Conservation (phyloP, 1,139 yeast genomes). For the Suhomyces coccinellae region DNA sequence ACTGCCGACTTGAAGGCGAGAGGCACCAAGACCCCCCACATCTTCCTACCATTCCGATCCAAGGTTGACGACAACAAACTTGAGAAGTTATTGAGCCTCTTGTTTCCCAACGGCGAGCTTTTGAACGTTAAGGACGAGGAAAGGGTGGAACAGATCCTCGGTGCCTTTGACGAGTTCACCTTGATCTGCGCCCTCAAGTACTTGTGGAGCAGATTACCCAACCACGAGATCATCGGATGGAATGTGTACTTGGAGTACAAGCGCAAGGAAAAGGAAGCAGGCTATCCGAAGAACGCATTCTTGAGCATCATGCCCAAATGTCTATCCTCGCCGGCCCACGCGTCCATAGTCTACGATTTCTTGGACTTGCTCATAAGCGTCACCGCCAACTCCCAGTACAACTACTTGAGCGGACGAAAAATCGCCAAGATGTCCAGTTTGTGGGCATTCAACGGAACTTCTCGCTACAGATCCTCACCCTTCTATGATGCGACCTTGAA, state of each 20-base stretch:
- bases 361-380: slow-evolving; percentile 78
- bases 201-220: slow-evolving; percentile 83
- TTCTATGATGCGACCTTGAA: slow-evolving; percentile 45
- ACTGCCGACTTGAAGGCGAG: slow-evolving; percentile 63
- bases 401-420: slow-evolving; percentile 77
- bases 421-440: slow-evolving; percentile 79
- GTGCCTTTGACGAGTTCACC: slow-evolving; percentile 61
- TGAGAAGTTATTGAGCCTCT: slow-evolving; percentile 48
- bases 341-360: slow-evolving; percentile 84
- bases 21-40: slow-evolving; percentile 60
- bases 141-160: slow-evolving; percentile 37
- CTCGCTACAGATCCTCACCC: slow-evolving; percentile 27
- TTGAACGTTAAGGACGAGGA: slow-evolving; percentile 26
- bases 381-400: slow-evolving; percentile 78
- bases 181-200: slow-evolving; percentile 73
- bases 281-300: slow-evolving; percentile 72
- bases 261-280: slow-evolving; percentile 61
- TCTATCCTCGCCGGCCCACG: slow-evolving; percentile 80
- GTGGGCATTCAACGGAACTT: slow-evolving; percentile 72
- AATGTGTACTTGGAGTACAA: slow-evolving; percentile 73
- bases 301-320: slow-evolving; percentile 81
- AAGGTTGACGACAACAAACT: slow-evolving; percentile 59
- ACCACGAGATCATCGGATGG: slow-evolving; percentile 84
- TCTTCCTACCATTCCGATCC: slow-evolving; percentile 70
- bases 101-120: slow-evolving; percentile 57